Percentiles rank a stretch among this genome's conserved stretches.
Evolutionary conservation across 139 green algal genomes (phyloP).

Genomic region (Chlamydomonas sphaeroides): DNA sequence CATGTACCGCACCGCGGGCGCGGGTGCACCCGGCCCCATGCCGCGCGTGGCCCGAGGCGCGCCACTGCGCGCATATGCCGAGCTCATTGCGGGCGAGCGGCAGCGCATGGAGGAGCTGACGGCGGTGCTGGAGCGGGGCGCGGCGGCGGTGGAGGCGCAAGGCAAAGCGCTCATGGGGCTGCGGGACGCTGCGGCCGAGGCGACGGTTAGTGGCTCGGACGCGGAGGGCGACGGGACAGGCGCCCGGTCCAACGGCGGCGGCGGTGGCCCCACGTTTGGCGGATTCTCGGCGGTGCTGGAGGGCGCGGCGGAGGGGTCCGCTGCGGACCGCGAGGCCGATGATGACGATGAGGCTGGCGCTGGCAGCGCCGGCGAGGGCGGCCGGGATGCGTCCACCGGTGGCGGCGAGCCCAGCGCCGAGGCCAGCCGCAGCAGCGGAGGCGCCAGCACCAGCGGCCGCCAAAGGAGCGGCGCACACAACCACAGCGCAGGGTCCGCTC

Average conservation of each 20-base stretch:
- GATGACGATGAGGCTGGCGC: not conserved
- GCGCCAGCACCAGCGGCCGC: no score
- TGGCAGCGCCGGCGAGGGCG: not conserved
- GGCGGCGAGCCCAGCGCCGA: no score
- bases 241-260: not conserved
- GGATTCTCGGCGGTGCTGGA: not conserved
- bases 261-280: no score
- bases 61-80: not conserved
- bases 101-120: slow-evolving; percentile 25
- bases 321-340: not conserved
- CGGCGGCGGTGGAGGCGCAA: slow-evolving; percentile 1
- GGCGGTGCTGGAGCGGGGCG: not conserved
- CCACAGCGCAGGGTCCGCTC: no score
- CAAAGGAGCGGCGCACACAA: no score
- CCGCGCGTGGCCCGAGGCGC: not conserved
- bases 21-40: not conserved
- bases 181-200: not conserved
- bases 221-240: not conserved
- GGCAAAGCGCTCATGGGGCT: slow-evolving; percentile 13
- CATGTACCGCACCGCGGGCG: not conserved
- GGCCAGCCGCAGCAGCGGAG: not conserved
- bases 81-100: slow-evolving; percentile 8
- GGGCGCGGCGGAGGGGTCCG: not conserved
- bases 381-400: no score
- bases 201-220: no score